phyloP scores from a whole-genome alignment of 352 stramenopile genomes.

The Phytopythium helicoides region DNA sequence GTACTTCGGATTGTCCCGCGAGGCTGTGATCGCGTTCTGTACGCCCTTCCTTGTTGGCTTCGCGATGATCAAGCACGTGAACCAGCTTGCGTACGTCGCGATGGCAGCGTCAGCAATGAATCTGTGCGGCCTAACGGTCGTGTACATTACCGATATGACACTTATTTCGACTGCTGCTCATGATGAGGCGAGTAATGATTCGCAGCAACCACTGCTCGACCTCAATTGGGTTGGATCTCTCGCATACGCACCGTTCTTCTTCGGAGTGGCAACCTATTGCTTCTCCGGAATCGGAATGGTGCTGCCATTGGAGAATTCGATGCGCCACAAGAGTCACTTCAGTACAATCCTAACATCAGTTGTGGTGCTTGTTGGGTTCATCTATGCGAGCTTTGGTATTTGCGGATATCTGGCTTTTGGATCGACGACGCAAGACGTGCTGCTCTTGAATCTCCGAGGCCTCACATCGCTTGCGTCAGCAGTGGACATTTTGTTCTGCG shows the following conservation, averaged over 20 bases:
- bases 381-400: constrained; percentile 88
- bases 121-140: constrained; percentile 80
- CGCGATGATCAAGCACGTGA: constrained; percentile 87
- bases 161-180: constrained; percentile 45
- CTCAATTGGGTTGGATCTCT: constrained; percentile 61
- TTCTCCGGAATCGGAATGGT: constrained; percentile 91
- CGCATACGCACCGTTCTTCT: constrained; percentile 81
- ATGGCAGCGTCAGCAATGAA: constrained; percentile 88
- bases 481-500: constrained; percentile 85
- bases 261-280: constrained; percentile 87
- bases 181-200: neutral
- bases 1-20: constrained; percentile 57
- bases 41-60: constrained; percentile 65
- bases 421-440: constrained; percentile 72
- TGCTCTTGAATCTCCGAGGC: constrained; percentile 88
- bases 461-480: constrained; percentile 52
- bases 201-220: constrained; percentile 16
- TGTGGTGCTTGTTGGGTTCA: constrained; percentile 76
- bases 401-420: constrained; percentile 88
- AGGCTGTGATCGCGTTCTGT: constrained; percentile 48
- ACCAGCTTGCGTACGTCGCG: constrained; percentile 84
- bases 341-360: constrained; percentile 57
- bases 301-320: constrained; percentile 85
- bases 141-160: constrained; percentile 80
- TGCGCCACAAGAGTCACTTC: constrained; percentile 76